Evolutionary conservation across 768 basidiomycete species (phyloP), one percentile per base, ranked within the genome.

Genomic region (Mrakia blollopis): DNA sequence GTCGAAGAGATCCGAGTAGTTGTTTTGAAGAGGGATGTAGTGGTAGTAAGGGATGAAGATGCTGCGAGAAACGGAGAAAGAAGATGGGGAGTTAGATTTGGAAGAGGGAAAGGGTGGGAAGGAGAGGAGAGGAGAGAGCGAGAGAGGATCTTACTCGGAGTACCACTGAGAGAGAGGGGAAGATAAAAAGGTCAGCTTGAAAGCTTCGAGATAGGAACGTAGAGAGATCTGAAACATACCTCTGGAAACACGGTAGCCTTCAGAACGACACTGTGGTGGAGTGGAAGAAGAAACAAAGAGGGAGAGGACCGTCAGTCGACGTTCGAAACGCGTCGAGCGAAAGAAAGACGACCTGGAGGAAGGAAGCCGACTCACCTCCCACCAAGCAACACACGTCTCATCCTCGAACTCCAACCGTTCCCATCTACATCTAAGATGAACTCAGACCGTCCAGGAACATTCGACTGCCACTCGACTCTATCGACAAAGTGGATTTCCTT

Each of bases 21-120:
- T 50, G 71, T 62, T 62, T 11, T 77, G 76, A 35, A 77, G 63
- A 32, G 76, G 76, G 30, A 77, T 70, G 63, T 77, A 77, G 63
- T 77, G 76, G 63, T 77, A 67, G 62, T 47, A 77, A 28, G 76
- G 76, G 37, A 77, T 73, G 44, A 72, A 57, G 21, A 54, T 72
- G 39, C 62, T 74, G 60, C 2, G n/a, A 62, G 16, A 11, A 11
- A 32, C 65, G 60, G 16, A 25, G 65, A 9, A 68, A 39, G 25
- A 25, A 7, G 21, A 23, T n/a, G n/a, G n/a, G n/a, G n/a, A 25
- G 35, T 68, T 7, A 68, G 65, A 2, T 39, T 13, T 21, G 25
- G 6, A 21, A 25, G 30, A n/a, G 65, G 35, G 39, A 9, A 5
- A 5, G 11, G 35, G 8, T 32, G 32, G 32, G 10, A 16, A 41